phyloP scores from a whole-genome alignment of 805 yeast genomes.

The Metahyphopichia silvanorum region DNA sequence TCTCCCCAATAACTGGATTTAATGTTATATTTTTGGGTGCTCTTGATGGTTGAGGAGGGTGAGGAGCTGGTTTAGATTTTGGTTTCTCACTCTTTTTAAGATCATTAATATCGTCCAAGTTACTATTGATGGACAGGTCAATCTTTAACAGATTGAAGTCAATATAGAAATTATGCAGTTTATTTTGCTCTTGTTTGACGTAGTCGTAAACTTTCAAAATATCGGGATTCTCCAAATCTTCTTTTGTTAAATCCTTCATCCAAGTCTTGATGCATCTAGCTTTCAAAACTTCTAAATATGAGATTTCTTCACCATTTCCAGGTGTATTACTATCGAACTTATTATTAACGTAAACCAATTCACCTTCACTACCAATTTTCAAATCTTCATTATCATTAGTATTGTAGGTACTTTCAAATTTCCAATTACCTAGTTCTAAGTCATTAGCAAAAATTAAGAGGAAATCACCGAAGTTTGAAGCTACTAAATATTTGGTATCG shows the following conservation, averaged over 20 bases:
- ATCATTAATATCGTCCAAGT: constrained; percentile 22
- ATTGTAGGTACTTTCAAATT: constrained; percentile 55
- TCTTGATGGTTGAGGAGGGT: background rate
- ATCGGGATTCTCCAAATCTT: constrained; percentile 1
- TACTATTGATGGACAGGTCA: constrained; percentile 30
- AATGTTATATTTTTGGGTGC: background rate
- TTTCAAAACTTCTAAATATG: constrained; percentile 40
- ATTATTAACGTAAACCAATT: constrained; percentile 65
- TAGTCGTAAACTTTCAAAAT: background rate
- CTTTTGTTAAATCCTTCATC: constrained; percentile 20
- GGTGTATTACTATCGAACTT: constrained; percentile 34
- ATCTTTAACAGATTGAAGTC: no score
- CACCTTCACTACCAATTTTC: constrained; percentile 68
- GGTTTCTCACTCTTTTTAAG: constrained; percentile 5
- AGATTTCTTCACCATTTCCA: constrained; percentile 19
- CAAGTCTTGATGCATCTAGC: constrained; percentile 30
- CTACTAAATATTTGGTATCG: constrained; percentile 83
- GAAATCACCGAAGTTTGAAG: constrained; percentile 88
- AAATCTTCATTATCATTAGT: constrained; percentile 45
- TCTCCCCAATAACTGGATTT: constrained; percentile 1
- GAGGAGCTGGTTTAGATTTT: background rate
- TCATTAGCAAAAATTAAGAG: constrained; percentile 80
- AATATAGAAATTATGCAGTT: background rate
- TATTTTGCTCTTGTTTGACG: background rate
- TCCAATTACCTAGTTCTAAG: constrained; percentile 79